A percentile compares a stretch with the other conserved stretches of the same genome.
Evolutionary conservation across 257 asterid genomes (phyloP).

Genomic region (Salvia splendens): DNA sequence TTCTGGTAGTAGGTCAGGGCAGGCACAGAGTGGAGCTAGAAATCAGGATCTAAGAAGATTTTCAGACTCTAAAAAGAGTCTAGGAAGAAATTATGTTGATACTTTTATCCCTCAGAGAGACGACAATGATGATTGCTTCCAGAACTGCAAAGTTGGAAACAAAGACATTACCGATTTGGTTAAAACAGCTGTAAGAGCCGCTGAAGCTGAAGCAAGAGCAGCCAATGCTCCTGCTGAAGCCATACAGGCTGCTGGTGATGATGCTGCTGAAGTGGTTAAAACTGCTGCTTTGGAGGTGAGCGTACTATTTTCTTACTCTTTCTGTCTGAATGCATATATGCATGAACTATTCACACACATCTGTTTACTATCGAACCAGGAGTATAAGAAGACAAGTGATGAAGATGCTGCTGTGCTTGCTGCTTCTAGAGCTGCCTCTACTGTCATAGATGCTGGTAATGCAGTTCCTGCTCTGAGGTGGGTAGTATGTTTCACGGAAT

Average conservation of each 20-base stretch:
- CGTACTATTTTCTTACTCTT: constrained; percentile 27
- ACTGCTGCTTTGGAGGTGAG: constrained; percentile 90
- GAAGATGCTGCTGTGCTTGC: constrained; percentile 88
- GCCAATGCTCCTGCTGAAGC: constrained; percentile 92
- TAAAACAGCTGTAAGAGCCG: constrained; percentile 87
- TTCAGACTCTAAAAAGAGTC: constrained; percentile 57
- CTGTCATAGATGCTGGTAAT: constrained; percentile 88
- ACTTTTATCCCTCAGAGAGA: constrained; percentile 61
- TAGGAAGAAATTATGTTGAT: constrained; percentile 41
- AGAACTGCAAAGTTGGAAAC: constrained; percentile 77
- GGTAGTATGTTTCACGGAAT: constrained; percentile 33
- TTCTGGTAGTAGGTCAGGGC: constrained; percentile 72
- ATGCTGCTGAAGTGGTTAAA: constrained; percentile 96
- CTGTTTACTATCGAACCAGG: constrained; percentile 45
- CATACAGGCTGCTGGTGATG: constrained; percentile 91
- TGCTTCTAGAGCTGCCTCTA: constrained; percentile 87
- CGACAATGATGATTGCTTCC: constrained; percentile 87
- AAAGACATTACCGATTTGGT: constrained; percentile 76
- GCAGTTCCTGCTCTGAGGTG: constrained; percentile 76
- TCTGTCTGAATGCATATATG: constrained; percentile 25
- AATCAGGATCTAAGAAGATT: constrained; percentile 53
- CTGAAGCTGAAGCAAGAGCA: constrained; percentile 94
- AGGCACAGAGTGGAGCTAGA: constrained; percentile 48
- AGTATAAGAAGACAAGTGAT: constrained; percentile 65
- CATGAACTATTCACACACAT: constrained; percentile 22